Percentiles rank a stretch among this genome's conserved stretches.
phyloP scores from a whole-genome alignment of 1,284 basidiomycete species.

The Leccinum angustisporum region DNA sequence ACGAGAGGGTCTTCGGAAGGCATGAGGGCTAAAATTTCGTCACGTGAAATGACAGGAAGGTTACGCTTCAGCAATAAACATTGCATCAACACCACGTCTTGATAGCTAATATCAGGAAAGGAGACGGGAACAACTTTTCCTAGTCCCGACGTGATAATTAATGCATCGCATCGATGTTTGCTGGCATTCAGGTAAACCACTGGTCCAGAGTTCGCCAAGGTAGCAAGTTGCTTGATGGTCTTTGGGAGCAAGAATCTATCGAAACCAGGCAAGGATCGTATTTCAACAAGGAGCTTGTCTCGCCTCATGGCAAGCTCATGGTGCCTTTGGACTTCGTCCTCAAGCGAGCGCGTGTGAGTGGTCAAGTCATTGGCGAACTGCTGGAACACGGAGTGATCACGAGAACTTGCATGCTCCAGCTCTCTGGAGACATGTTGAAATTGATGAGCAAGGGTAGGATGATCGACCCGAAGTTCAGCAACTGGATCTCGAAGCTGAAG shows the following conservation, averaged over 20 bases:
- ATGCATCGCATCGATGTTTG: neutral
- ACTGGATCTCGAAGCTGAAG: neutral
- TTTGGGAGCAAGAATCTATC: neutral
- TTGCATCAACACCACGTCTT: neutral
- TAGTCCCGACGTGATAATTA: neutral
- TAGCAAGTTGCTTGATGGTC: neutral
- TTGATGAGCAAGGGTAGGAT: neutral
- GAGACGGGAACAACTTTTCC: neutral
- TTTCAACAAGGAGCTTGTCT: neutral
- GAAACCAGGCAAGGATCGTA: neutral
- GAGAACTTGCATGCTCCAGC: neutral
- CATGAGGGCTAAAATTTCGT: neutral
- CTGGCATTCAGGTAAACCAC: neutral
- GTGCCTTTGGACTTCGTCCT: neutral
- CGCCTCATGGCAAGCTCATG: neutral
- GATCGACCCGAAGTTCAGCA: neutral
- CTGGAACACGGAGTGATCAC: neutral
- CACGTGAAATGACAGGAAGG: neutral
- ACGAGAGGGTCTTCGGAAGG: neutral
- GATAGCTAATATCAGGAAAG: neutral
- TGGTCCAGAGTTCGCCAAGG: neutral
- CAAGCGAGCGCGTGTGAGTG: neutral
- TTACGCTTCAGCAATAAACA: neutral
- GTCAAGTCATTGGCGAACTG: neutral
- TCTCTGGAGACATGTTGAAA: neutral